Percentiles rank a stretch among this genome's conserved stretches.
Conservation (phyloP, 108 stramenopile genomes). For the Pseudonitzschia multistriata region DNA sequence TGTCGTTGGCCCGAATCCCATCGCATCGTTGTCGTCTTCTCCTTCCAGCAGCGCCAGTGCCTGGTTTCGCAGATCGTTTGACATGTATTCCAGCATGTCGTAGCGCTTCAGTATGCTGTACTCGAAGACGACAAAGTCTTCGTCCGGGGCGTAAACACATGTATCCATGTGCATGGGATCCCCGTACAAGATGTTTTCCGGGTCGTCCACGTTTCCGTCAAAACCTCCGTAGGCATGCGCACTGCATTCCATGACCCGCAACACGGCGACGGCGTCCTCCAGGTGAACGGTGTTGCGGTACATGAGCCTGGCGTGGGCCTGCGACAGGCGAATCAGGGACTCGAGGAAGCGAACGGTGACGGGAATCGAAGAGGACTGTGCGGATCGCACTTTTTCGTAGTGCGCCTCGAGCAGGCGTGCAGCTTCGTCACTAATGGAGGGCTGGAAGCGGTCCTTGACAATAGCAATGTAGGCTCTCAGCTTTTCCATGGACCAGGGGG, state of each 20-base stretch:
- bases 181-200: constrained; percentile 42
- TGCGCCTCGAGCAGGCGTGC: constrained; percentile 72
- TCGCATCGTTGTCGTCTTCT: neutral
- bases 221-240: constrained; percentile 57
- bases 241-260: constrained; percentile 83
- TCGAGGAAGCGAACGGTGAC: constrained; percentile 93
- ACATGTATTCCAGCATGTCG: constrained; percentile 44
- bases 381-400: constrained; percentile 70
- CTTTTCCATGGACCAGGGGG: constrained; percentile 83
- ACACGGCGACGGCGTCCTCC: constrained; percentile 83
- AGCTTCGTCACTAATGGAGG: constrained; percentile 73
- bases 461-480: constrained; percentile 88
- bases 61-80: constrained; percentile 17
- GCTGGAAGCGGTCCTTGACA: constrained; percentile 76
- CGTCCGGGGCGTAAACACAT: constrained; percentile 26
- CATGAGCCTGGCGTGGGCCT: constrained; percentile 96
- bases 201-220: constrained; percentile 35
- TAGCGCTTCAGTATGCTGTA: constrained; percentile 44
- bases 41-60: constrained; percentile 20
- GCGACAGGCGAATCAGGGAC: constrained; percentile 88
- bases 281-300: constrained; percentile 68
- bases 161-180: constrained; percentile 56
- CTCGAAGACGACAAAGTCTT: constrained; percentile 45
- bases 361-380: constrained; percentile 53
- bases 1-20: neutral